Percentiles rank a stretch among this genome's conserved stretches.
Conservation (phyloP, 495 filamentous ascomycete species). For the Aspergillus mulundensis region DNA sequence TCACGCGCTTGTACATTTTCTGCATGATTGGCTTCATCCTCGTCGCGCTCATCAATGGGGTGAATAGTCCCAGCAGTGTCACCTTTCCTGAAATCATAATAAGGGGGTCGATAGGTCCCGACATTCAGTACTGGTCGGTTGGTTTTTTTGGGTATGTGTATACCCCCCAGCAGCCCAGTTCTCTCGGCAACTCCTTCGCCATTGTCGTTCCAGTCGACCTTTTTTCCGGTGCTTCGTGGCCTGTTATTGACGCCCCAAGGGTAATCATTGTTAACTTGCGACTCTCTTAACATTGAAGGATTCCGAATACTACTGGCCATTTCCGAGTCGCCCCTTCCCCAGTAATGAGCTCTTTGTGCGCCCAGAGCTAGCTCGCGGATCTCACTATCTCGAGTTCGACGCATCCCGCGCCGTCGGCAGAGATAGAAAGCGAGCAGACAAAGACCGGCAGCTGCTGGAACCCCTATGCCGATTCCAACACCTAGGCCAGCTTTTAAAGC, state of each 20-base stretch:
- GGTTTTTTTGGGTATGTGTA: conserved; percentile 51
- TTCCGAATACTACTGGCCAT: conserved; percentile 37
- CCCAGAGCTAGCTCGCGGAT: conserved; percentile 50
- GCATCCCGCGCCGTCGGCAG: conserved; percentile 45
- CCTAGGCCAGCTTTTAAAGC: conserved; percentile 63
- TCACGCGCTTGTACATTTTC: conserved; percentile 14
- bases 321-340: conserved; percentile 31
- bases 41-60: conserved; percentile 70
- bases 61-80: conserved; percentile 52
- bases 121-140: conserved; percentile 25
- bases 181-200: conserved; percentile 42
- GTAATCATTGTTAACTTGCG: conserved; percentile 22
- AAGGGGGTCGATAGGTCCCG: conserved; percentile 26
- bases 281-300: conserved; percentile 27
- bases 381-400: conserved; percentile 47
- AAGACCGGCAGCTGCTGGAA: conserved; percentile 49
- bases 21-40: conserved; percentile 43
- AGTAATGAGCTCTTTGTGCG: conserved; percentile 44
- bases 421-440: conserved; percentile 56
- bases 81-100: conserved; percentile 45
- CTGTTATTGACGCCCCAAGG: conserved; percentile 35
- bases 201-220: conserved; percentile 27
- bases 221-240: conserved; percentile 18
- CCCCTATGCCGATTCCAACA: conserved; percentile 67
- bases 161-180: conserved; percentile 52